Evolutionary conservation across 2,329 filamentous ascomycete species (phyloP).

Genomic region (Colletotrichum sp.): DNA sequence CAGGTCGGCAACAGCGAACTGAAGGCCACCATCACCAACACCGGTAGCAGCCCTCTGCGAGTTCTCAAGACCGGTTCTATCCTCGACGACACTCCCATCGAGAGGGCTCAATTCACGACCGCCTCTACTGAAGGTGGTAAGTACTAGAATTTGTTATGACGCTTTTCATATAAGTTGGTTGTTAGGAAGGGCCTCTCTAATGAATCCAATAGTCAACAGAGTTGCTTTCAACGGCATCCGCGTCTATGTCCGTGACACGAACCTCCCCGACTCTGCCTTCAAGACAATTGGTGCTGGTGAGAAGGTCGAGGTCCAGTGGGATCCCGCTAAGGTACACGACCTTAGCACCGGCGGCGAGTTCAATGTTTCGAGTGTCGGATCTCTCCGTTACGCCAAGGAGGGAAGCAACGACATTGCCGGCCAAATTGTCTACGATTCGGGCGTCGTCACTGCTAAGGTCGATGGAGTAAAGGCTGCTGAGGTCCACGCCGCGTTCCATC

Average conservation of each 20-base stretch:
- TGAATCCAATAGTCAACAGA: constrained; percentile 34
- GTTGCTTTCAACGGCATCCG: constrained; percentile 56
- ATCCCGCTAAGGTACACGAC: constrained; percentile 56
- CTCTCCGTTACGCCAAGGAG: constrained; percentile 54
- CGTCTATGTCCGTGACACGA: constrained; percentile 44
- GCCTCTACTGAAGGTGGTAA: constrained; percentile 33
- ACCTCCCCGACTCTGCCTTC: constrained; percentile 50
- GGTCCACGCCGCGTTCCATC: constrained; percentile 49
- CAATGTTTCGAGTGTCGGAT: constrained; percentile 56
- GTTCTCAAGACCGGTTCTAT: constrained; percentile 54
- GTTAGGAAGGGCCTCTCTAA: neutral
- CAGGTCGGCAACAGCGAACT: constrained; percentile 51
- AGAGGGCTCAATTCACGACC: constrained; percentile 52
- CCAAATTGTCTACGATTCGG: constrained; percentile 57
- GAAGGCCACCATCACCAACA: constrained; percentile 55
- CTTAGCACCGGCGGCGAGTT: constrained; percentile 50
- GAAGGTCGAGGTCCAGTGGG: constrained; percentile 52
- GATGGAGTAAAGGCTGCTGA: constrained; percentile 56
- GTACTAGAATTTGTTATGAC: constrained; percentile 15
- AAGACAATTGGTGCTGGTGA: constrained; percentile 46
- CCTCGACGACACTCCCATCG: constrained; percentile 49
- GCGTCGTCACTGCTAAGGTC: constrained; percentile 58
- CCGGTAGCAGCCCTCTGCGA: constrained; percentile 46
- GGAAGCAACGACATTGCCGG: constrained; percentile 54
- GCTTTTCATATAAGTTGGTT: neutral